Base-by-base conservation (phyloP, 164 flowering plant species). In the Nelumbo lutea region DNA sequence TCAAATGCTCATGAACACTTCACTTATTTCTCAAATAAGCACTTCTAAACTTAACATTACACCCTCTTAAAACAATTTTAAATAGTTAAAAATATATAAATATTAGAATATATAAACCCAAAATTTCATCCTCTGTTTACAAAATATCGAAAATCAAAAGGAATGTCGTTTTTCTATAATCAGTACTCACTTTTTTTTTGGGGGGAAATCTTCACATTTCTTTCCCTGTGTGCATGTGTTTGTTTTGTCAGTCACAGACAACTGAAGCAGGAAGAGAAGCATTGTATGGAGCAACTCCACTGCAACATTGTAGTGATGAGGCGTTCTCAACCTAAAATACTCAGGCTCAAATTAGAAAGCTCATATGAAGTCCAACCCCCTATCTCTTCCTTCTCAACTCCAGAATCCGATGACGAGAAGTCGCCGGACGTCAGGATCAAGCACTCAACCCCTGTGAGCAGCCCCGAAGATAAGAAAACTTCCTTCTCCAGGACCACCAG, bases 251-350 rank as follows among this genome's bases (percentile, higher is more conserved):
- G 48, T 50, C 59, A 74, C 90, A 93, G 98, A 64, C 86, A 88
- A 71, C 74, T 94, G 75, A 94, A 90, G 84, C 79, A 78, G 15
- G 97, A 94, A 77, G 77, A 70, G 74, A 90, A 86, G 73, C 81
- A 73, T 60, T 94, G 97, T 85, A 78, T 88, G 79, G 96, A 84
- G 42, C 89, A 91, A 75, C 90, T 91, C 10, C 84, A 74, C 61
- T 94, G 97, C 85, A 94, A 88, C 84, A 86, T 91, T 65, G 98
- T 89, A 9, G 79, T 79, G 65, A 86, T 91, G 90, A 91, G 85
- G 66, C 84, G 84, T 58, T 82, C 93, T 61, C 85, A 82, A 53
- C 84, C 98, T n/a, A 86, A 90, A 82, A 87, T 94, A 50, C 87
- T 91, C 14, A 83, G 90, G 72, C 90, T 94, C 15, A 89, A 94